phyloP scores from a whole-genome alignment of 1,284 basidiomycete genomes.

The Apiotrichum montevideense region DNA sequence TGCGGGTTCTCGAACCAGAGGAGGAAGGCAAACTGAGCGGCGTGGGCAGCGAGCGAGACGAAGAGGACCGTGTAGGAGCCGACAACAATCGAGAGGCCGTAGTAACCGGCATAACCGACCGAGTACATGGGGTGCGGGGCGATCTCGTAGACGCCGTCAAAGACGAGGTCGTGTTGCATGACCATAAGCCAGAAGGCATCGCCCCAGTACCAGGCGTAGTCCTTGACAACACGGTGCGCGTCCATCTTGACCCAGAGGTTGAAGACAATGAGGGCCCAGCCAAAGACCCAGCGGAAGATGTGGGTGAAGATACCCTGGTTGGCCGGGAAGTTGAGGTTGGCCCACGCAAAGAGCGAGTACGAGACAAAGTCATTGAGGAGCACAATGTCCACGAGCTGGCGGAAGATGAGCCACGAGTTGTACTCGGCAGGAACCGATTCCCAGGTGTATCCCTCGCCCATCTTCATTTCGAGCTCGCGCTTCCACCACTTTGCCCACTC shows the following conservation, averaged over 20 bases:
- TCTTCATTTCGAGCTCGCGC: conserved; percentile 80
- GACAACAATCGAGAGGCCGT: conserved; percentile 66
- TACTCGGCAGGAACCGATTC: conserved; percentile 57
- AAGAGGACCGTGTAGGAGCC: conserved; percentile 83
- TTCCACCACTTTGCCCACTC: conserved; percentile 72
- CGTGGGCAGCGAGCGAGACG: conserved; percentile 84
- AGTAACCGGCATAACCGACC: conserved; percentile 93
- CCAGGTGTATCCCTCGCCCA: conserved; percentile 86
- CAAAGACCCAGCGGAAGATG: conserved; percentile 79
- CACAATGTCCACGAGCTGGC: conserved; percentile 81
- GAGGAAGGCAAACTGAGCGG: conserved; percentile 91
- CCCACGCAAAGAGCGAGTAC: conserved; percentile 92
- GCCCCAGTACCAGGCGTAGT: conserved; percentile 90
- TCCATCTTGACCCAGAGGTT: conserved; percentile 99
- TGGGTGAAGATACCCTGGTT: conserved; percentile 69
- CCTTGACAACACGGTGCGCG: conserved; percentile 91
- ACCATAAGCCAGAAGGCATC: conserved; percentile 80
- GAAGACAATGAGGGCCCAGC: conserved; percentile 79
- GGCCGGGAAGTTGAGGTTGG: conserved; percentile 75
- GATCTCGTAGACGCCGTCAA: conserved; percentile 92
- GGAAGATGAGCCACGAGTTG: conserved; percentile 49
- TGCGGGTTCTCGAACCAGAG: conserved; percentile 97
- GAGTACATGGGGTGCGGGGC: conserved; percentile 52
- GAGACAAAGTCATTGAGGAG: conserved; percentile 93
- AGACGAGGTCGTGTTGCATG: conserved; percentile 67